Evolutionary conservation across 768 basidiomycete genomes (phyloP).

Genomic region (Thelephora ganbajun): DNA sequence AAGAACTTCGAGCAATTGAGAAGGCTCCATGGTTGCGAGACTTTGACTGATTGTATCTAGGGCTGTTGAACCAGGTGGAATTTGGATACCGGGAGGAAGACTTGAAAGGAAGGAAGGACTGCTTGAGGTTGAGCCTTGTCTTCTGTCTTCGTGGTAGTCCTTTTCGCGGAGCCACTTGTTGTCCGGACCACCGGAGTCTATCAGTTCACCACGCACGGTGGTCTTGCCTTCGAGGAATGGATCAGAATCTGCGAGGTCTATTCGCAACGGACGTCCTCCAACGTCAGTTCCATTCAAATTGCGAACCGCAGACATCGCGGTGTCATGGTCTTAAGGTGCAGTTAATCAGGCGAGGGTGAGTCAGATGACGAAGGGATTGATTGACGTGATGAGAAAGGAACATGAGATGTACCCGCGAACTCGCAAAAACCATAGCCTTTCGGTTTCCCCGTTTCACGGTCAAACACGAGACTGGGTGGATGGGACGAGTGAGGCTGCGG

Average conservation of each 20-base stretch:
- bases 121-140: background rate
- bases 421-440: conserved; percentile 92
- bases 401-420: conserved; percentile 61
- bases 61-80: conserved; percentile 56
- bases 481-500: background rate
- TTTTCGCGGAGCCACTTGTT: conserved; percentile 39
- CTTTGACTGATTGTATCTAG: conserved; percentile 79
- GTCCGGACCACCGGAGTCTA: conserved; percentile 53
- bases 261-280: conserved; percentile 82
- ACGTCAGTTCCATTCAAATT: conserved; percentile 91
- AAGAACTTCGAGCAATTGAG: conserved; percentile 82
- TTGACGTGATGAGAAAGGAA: conserved; percentile 12
- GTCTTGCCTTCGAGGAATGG: conserved; percentile 87
- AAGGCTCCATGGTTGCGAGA: conserved; percentile 70
- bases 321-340: conserved; percentile 67
- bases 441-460: conserved; percentile 88
- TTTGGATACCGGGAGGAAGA: conserved; percentile 64
- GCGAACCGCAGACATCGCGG: conserved; percentile 87
- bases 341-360: background rate
- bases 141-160: conserved; percentile 9
- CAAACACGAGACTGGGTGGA: conserved; percentile 59
- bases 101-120: conserved; percentile 36
- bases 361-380: background rate
- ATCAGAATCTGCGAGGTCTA: conserved; percentile 89
- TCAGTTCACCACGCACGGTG: conserved; percentile 68